Evolutionary conservation across 805 yeast species (phyloP), one percentile per base, ranked within the genome.

Genomic region (Kurtzmaniella cleridarum): DNA sequence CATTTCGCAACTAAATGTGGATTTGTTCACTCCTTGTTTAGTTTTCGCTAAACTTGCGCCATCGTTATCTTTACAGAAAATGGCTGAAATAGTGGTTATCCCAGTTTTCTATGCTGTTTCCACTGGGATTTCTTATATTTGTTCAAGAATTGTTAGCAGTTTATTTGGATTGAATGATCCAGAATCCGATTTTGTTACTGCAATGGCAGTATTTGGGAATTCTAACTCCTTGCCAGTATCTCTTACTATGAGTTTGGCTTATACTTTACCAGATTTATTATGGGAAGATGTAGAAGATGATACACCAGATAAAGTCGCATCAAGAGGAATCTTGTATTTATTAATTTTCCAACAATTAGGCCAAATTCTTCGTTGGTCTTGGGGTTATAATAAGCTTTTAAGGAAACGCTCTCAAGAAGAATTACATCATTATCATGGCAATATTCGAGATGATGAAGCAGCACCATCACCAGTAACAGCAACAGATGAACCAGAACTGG

Each of bases 151-250:
- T 16, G 73, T 80, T 30, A 68, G 87, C 3, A 57, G 60, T 11
- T 46, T 79, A 32, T 57, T 89, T 45, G 53, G 62, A 6, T 65
- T 93, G 50, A 84, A 84, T 50, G 76, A 67, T 35, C 78, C 85
- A 11, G 97, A 93, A 62, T 56, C 86, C 3, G 90, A 91, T 63
- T 91, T 87, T 53, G 96, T 93, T 36, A 84, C 95, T 16, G 98
- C 96, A 2, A 93, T 93, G 95, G 88, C 93, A 2, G 96, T 90
- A 5, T 91, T 91, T 63, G 98, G 97, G 38, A 93, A 91, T 63
- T 87, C 96, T 32, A 91, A 91, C 67, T 85, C 95, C 9, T 73
- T 91, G 40, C 98, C 98, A 0, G 98, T 91, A 1, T 88, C 96
- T 0, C 71, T 93, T 47, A 84, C 93, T 1, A 66, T 93, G 41